Evolutionary conservation across 768 basidiomycete genomes (phyloP).

Genomic region (Phanerochaete carnosa): DNA sequence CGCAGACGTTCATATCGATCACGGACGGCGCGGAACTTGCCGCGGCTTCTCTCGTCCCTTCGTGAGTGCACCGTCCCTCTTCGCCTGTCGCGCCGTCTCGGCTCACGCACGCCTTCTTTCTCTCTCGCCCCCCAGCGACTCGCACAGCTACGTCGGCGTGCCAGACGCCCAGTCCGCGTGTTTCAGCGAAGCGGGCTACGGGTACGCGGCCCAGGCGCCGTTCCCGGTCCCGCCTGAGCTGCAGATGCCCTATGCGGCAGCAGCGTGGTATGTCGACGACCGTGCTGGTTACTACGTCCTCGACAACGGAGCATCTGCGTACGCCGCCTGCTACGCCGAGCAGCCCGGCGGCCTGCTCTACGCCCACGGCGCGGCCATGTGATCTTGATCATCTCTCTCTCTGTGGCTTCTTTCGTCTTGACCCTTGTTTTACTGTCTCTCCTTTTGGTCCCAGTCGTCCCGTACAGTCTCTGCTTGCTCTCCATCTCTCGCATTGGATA

Average conservation of each 20-base stretch:
- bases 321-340: not conserved
- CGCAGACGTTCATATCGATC: not conserved
- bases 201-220: not conserved
- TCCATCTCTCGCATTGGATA: not conserved
- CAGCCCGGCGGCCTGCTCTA: not conserved
- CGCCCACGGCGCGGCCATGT: not conserved
- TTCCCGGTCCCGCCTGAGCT: not conserved
- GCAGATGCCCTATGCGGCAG: not conserved
- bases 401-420: too few species aligned
- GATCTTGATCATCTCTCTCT: too few species aligned
- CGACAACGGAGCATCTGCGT: not conserved
- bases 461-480: not conserved
- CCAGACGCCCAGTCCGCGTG: not conserved
- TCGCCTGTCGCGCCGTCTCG: not conserved
- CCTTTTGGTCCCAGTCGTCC: not conserved
- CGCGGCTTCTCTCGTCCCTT: not conserved
- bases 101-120: not conserved
- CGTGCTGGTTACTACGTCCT: not conserved
- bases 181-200: not conserved
- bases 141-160: not conserved
- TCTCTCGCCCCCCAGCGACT: not conserved
- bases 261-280: not conserved
- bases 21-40: not conserved
- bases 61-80: not conserved
- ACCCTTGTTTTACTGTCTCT: not conserved